These are phyloP conservation scores for Rhypophila decipiens DNA, from an alignment of 495 filamentous ascomycete genomes.

Conservation along the genomic window DNA sequence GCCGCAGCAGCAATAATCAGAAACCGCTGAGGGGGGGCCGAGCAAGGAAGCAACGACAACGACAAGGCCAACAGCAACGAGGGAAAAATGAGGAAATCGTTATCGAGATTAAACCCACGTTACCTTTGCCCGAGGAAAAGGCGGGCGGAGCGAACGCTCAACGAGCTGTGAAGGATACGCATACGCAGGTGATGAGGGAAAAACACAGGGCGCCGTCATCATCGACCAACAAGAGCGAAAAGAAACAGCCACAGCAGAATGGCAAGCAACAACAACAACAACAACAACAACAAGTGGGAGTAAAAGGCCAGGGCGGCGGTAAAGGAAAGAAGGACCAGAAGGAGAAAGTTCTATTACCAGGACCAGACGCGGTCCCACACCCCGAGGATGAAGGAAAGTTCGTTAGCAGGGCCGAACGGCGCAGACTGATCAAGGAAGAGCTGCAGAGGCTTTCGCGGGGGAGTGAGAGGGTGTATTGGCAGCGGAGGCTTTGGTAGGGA, in stretches of 20 bases:
- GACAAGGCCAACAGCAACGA: not conserved
- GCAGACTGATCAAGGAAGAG: conserved; percentile 45
- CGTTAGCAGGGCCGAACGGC: conserved; percentile 42
- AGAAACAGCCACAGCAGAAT: not conserved
- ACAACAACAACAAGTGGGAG: conserved; percentile 1
- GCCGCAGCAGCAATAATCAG: not conserved
- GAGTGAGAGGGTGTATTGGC: conserved; percentile 39
- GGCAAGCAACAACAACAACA: not conserved
- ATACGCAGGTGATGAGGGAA: no score
- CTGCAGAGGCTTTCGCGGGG: conserved; percentile 34
- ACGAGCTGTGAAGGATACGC: no score
- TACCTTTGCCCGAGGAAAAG: not conserved
- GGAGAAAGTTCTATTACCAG: conserved; percentile 9
- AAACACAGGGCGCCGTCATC: not conserved
- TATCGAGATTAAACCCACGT: conserved; percentile 27
- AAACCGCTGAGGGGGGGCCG: not conserved
- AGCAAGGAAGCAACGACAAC: not conserved
- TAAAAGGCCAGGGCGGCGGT: conserved; percentile 8
- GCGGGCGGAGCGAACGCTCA: not conserved
- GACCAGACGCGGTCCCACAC: not conserved
- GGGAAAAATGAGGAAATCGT: conserved; percentile 9
- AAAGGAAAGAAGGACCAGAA: conserved; percentile 4
- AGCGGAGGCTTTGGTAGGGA: conserved; percentile 41
- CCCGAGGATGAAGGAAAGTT: conserved; percentile 17
- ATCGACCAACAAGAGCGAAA: not conserved